Evolutionary conservation across 2,329 filamentous ascomycete species (phyloP).

Genomic region (Chaetomiaceae sp.): DNA sequence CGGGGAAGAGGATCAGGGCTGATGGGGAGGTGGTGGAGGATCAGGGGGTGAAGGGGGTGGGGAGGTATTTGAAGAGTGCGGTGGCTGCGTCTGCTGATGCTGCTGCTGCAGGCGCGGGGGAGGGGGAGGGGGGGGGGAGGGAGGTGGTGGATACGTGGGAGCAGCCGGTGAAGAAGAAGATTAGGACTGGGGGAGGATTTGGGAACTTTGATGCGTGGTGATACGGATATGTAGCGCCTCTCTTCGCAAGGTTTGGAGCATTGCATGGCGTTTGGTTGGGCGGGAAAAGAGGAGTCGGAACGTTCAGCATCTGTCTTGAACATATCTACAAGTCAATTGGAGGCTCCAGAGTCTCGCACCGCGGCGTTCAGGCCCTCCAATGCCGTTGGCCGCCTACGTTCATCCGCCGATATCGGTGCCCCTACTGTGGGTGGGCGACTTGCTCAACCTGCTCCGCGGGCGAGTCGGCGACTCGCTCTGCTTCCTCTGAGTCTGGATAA

Average conservation of each 20-base stretch:
- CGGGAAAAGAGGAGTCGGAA: background rate
- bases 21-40: constrained; percentile 50
- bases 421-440: no score
- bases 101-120: constrained; percentile 1
- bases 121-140: constrained; percentile 25
- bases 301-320: background rate
- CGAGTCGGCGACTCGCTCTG: no score
- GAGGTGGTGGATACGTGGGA: constrained; percentile 57
- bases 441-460: no score
- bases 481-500: no score
- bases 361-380: no score
- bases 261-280: constrained; percentile 14
- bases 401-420: no score
- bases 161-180: constrained; percentile 75
- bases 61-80: constrained; percentile 74
- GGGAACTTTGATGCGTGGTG: constrained; percentile 94
- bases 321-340: no score
- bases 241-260: background rate
- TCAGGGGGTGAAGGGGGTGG: constrained; percentile 44
- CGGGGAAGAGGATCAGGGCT: constrained; percentile 76
- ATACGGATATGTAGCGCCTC: constrained; percentile 10
- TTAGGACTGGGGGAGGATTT: constrained; percentile 61
- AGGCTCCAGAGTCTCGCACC: no score
- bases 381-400: no score
- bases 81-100: constrained; percentile 24